Base-by-base conservation (phyloP, 2,329 filamentous ascomycete species). In the Neofusicoccum parvum region DNA sequence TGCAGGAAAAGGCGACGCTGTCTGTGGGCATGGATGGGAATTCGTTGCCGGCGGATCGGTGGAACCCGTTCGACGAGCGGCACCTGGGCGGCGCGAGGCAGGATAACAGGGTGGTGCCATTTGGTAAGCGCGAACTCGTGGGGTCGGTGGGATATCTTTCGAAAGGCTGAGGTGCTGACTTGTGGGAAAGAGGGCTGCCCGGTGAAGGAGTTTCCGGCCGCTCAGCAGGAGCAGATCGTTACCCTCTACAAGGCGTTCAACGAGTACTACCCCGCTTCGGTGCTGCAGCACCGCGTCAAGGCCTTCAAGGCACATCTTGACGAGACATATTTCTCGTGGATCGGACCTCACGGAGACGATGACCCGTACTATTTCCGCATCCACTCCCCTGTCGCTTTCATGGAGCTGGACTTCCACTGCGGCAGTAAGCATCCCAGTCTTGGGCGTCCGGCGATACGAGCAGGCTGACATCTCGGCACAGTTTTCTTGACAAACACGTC, bases 261-360 rank as follows among this genome's bases (percentile, higher is more conserved):
- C 1, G 77, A 91, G 0, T 94, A 92, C 68, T 83, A 92, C 0
- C 91, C 91, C 0, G 71, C 76, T 0, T 71, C 73, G 11, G 83
- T 90, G 0, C 82, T 88, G 1, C 72, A 81, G 56, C 73, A 85
- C 4, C 85, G 86, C 15, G 74, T 92, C 1, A 76, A 80, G 1
- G 81, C 88, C 45, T 81, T 88, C 53, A 80, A 82, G 59, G 72
- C 75, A 3, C 84, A 86, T 74, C 86, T 90, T 65, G 71, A 78
- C n/a, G 89, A 93, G 80, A 94, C 90, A 5, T 91, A 91, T 72
- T 94, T 92, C 73, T 86, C 85, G 73, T 94, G 91, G 90, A 93
- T 94, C 63, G 91, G 91, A 3, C 87, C 86, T 0, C 90, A 80
- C 67, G 86, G 82, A 0, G 82, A 91, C 60, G 77, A 85, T 0